Base-by-base conservation (phyloP, 2,329 filamentous ascomycete species). In the Dendrostoma leiphaemia region DNA sequence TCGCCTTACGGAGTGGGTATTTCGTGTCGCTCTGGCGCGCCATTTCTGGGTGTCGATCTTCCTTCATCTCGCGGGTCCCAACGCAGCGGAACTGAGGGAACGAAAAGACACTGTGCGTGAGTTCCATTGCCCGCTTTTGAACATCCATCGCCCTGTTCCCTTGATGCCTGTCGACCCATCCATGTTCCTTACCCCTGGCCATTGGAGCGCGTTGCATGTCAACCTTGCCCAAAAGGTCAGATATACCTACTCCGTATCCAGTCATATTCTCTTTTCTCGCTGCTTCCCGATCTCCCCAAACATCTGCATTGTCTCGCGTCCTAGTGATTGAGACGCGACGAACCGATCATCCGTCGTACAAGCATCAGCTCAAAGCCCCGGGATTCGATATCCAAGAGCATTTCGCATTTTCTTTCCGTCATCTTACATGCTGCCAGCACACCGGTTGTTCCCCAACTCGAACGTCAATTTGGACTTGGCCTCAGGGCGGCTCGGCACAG, bases 1-100 rank as follows among this genome's bases (percentile, higher is more conserved):
- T 51, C 53, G 53, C 50, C 44, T 48, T 32, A 48, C 34, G 53
- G 48, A 47, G 45, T 45, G 53, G 34, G 48, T 51, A 34, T 55
- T 47, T 44, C 48, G 48, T 48, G 45, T 55, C 48, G 48, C 52
- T 32, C 41, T 34, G 32, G 44, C 50, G 46, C 49, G 32, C 13
- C 35, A 40, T 56, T 40, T 47, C 34, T 38, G 50, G 41, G 40
- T 47, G 50, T 44, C 50, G 50, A 52, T 52, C 50, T 46, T 43
- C 45, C 32, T 47, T 46, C 41, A 48, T 54, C 37, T 50, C 38
- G 40, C 51, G n/a, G 29, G 51, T 53, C 47, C 51, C 35, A 40
- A 48, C 41, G 31, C 43, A 41, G 51, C 41, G 54, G 45, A 53
- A 40, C 51, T n/a, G n/a, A 46, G 46, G 53, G 32, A 56, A 48